Evolutionary conservation across 768 basidiomycete species (phyloP).

Genomic region (Leccinum barrowsii): DNA sequence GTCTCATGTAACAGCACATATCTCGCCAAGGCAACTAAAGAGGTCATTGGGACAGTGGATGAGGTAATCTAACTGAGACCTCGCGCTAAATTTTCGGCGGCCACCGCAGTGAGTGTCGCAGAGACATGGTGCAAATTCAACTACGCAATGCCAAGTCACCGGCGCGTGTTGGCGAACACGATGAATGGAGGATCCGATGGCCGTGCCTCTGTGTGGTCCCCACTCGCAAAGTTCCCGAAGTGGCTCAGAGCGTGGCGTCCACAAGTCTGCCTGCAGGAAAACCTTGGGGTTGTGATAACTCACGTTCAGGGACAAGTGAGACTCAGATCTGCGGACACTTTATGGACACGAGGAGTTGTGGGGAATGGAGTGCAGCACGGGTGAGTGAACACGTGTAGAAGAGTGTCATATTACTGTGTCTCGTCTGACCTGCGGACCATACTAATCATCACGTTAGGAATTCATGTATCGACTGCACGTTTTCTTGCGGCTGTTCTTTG

Average conservation of each 20-base stretch:
- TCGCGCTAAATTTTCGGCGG: background rate
- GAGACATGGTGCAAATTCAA: slow-evolving; percentile 4
- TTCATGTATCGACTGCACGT: background rate
- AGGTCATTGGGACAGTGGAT: background rate
- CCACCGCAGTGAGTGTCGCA: background rate
- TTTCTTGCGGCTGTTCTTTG: background rate
- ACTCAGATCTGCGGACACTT: background rate
- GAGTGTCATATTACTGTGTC: background rate
- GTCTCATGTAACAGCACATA: background rate
- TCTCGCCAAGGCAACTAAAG: background rate
- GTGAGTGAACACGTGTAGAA: slow-evolving; percentile 22
- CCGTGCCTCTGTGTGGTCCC: slow-evolving; percentile 11
- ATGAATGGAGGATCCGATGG: slow-evolving; percentile 23
- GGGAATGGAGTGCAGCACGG: slow-evolving; percentile 1
- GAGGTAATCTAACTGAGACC: slow-evolving; percentile 10
- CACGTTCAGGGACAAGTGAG: slow-evolving; percentile 15
- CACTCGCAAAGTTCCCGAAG: slow-evolving; percentile 3
- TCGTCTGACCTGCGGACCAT: slow-evolving; percentile 5
- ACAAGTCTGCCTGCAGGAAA: slow-evolving; percentile 27
- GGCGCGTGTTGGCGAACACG: slow-evolving; percentile 15
- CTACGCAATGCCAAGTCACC: slow-evolving; percentile 15
- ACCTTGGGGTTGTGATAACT: slow-evolving; percentile 6
- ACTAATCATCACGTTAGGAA: background rate
- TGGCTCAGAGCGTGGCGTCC: slow-evolving; percentile 15
- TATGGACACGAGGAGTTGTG: slow-evolving; percentile 17